Evolutionary conservation across 2,329 filamentous ascomycete genomes (phyloP).

Genomic region (Colletotrichum zoysiae): DNA sequence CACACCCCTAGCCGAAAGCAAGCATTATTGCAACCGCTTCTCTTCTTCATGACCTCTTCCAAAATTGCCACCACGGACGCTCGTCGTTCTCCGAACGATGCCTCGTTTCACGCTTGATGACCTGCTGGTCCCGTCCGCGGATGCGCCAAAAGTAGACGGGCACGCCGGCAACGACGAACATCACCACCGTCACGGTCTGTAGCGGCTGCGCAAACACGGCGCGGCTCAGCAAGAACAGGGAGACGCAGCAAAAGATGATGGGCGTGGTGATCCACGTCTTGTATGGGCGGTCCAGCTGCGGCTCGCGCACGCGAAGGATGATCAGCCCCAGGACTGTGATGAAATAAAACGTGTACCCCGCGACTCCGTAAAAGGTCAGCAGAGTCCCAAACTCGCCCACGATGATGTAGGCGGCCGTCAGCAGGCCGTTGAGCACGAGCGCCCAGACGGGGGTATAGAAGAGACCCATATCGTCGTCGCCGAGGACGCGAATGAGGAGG

Average conservation of each 20-base stretch:
- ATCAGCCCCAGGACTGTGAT: slow-evolving; percentile 94
- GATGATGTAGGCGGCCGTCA: slow-evolving; percentile 83
- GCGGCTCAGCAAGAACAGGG: slow-evolving; percentile 87
- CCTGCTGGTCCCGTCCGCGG: slow-evolving; percentile 69
- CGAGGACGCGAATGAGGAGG: slow-evolving; percentile 71
- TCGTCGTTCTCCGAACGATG: slow-evolving; percentile 43
- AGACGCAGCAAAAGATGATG: slow-evolving; percentile 98
- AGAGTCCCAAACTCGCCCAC: slow-evolving; percentile 93
- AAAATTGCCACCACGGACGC: slow-evolving; percentile 71
- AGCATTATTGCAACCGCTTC: background rate
- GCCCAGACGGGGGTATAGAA: slow-evolving; percentile 97
- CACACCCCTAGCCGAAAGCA: background rate
- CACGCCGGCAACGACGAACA: slow-evolving; percentile 85
- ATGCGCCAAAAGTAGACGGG: slow-evolving; percentile 93
- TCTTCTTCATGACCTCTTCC: slow-evolving; percentile 57
- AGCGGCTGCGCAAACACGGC: slow-evolving; percentile 92
- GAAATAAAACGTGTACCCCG: slow-evolving; percentile 98
- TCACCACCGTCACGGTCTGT: slow-evolving; percentile 89
- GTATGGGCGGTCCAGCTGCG: slow-evolving; percentile 89
- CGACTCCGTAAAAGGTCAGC: slow-evolving; percentile 96
- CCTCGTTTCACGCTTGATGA: slow-evolving; percentile 56
- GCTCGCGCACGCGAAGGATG: slow-evolving; percentile 87
- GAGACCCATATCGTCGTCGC: slow-evolving; percentile 82
- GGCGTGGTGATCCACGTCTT: slow-evolving; percentile 97
- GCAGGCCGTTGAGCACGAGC: slow-evolving; percentile 80